These are phyloP conservation scores for Pleurotus tuber-regium DNA, from an alignment of 768 basidiomycete species.

Conservation along the genomic window DNA sequence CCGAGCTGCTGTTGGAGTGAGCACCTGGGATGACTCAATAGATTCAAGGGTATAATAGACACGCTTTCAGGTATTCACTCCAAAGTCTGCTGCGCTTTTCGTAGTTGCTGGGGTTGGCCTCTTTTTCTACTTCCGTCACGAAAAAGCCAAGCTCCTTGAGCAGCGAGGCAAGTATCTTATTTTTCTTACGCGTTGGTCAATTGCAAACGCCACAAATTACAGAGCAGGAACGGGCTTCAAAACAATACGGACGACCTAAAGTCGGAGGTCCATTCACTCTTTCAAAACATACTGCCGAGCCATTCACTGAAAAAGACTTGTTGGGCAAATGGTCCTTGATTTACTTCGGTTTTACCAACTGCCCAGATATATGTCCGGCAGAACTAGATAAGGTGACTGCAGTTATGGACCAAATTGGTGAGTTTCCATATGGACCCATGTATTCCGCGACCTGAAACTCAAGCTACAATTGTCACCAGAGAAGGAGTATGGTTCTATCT, in stretches of 20 bases:
- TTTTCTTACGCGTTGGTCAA: slow-evolving; percentile 1
- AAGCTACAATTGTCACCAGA: slow-evolving; percentile 40
- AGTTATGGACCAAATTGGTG: slow-evolving; percentile 72
- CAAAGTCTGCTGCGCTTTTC: slow-evolving; percentile 79
- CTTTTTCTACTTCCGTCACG: slow-evolving; percentile 84
- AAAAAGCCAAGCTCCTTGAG: slow-evolving; percentile 78
- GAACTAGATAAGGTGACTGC: slow-evolving; percentile 93
- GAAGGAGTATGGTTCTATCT: slow-evolving; percentile 62
- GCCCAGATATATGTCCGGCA: slow-evolving; percentile 98
- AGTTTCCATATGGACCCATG: slow-evolving; percentile 30
- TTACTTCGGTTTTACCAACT: slow-evolving; percentile 99
- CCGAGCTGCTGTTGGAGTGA: slow-evolving; percentile 18
- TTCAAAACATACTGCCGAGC: slow-evolving; percentile 53
- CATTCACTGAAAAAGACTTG: slow-evolving; percentile 82
- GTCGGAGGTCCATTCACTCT: slow-evolving; percentile 92
- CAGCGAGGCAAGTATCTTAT: slow-evolving; percentile 57
- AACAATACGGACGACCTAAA: slow-evolving; percentile 78
- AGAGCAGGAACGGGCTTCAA: slow-evolving; percentile 76
- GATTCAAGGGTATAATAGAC: neutral
- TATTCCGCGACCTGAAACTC: too few relatives aligned
- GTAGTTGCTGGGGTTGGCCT: slow-evolving; percentile 79
- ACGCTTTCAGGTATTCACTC: slow-evolving; percentile 80
- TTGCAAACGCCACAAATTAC: neutral
- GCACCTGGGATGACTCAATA: neutral
- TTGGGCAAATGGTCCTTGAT: slow-evolving; percentile 89